phyloP scores from a whole-genome alignment of 1,284 basidiomycete genomes.

The Puccinia novopanici region DNA sequence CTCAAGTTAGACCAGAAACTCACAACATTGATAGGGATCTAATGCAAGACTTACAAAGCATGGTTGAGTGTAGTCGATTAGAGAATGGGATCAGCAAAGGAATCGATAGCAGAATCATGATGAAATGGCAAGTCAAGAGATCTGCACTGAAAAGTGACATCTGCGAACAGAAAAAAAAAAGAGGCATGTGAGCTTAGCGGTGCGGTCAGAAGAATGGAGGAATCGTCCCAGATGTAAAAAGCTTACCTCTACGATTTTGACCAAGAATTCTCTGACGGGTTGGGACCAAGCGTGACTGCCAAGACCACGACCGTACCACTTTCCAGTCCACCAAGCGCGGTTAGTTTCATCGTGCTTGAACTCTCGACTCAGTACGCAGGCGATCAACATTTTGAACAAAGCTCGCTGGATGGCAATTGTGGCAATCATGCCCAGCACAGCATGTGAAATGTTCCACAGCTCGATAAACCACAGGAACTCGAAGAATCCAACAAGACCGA shows the following conservation, averaged over 20 bases:
- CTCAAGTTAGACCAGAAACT: constrained; percentile 51
- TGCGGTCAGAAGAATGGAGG: neutral
- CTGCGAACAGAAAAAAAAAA: constrained; percentile 1
- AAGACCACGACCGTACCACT: constrained; percentile 90
- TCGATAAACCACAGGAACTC: constrained; percentile 97
- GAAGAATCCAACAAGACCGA: constrained; percentile 87
- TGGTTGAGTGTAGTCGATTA: constrained; percentile 84
- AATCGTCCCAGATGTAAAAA: neutral
- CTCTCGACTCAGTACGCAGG: constrained; percentile 87
- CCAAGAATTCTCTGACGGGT: constrained; percentile 88
- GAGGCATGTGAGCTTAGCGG: neutral
- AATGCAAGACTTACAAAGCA: constrained; percentile 66
- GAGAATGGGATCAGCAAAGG: constrained; percentile 82
- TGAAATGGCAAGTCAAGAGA: constrained; percentile 63
- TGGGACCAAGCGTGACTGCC: constrained; percentile 85
- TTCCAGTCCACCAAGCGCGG: constrained; percentile 94
- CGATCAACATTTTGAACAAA: constrained; percentile 85
- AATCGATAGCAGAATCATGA: constrained; percentile 74
- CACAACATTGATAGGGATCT: constrained; percentile 14
- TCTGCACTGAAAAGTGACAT: constrained; percentile 51
- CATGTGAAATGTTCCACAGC: constrained; percentile 85
- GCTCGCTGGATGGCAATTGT: constrained; percentile 85
- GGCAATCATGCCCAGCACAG: constrained; percentile 77
- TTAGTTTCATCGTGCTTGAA: constrained; percentile 98
- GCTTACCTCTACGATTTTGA: constrained; percentile 83